Conservation (phyloP, 2,329 filamentous ascomycete genomes). For the Penicillium concentricum region DNA sequence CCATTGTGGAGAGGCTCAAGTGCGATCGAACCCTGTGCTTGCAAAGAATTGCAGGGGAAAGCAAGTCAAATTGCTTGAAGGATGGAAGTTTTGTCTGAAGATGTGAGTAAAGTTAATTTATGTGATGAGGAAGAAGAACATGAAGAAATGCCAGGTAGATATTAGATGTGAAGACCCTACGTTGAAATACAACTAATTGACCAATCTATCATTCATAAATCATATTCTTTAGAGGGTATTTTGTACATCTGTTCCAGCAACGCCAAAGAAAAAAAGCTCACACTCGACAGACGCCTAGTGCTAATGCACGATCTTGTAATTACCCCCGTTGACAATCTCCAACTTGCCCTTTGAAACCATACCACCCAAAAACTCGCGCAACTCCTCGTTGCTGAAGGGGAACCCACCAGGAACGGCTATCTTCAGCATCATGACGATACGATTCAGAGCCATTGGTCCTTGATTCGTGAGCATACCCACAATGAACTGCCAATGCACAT, state of each 20-base stretch:
- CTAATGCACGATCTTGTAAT: conserved; percentile 57
- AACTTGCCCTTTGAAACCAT: conserved; percentile 73
- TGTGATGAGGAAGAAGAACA: not conserved
- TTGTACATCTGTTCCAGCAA: conserved; percentile 5
- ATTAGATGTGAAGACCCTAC: not conserved
- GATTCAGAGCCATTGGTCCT: conserved; percentile 73
- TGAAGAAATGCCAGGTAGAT: not conserved
- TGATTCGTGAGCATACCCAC: conserved; percentile 94
- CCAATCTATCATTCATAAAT: not conserved
- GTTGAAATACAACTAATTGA: not conserved
- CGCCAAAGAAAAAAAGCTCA: conserved; percentile 7
- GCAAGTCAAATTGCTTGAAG: not conserved
- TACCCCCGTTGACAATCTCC: conserved; percentile 64
- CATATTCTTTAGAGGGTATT: conserved; percentile 3
- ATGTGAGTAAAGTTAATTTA: not conserved
- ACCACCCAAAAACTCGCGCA: conserved; percentile 73
- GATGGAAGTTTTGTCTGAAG: not conserved
- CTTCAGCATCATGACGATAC: conserved; percentile 93
- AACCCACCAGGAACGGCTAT: conserved; percentile 88
- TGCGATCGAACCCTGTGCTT: too few relatives aligned
- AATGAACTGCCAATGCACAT: conserved; percentile 88
- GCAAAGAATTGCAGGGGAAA: not conserved
- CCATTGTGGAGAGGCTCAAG: too few relatives aligned
- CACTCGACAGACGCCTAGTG: not conserved
- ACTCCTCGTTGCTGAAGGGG: conserved; percentile 83